phyloP scores from a whole-genome alignment of 495 filamentous ascomycete species.

The Neurospora hispaniola region DNA sequence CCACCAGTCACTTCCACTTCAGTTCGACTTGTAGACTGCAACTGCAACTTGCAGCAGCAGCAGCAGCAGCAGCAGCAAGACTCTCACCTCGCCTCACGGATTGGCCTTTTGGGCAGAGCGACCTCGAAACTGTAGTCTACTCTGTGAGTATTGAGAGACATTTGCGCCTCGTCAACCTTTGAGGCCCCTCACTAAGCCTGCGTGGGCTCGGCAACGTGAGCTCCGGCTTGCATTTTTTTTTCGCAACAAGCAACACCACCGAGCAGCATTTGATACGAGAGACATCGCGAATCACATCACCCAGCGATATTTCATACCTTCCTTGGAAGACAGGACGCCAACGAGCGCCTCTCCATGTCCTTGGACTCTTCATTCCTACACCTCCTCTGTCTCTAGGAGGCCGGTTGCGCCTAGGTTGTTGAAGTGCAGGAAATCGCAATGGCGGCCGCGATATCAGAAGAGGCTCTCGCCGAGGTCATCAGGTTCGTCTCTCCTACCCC shows the following conservation, averaged over 20 bases:
- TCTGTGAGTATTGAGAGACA: not conserved
- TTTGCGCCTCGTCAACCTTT: not conserved
- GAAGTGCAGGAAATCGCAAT: conserved; percentile 11
- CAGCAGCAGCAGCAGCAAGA: not conserved
- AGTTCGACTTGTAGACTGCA: not conserved
- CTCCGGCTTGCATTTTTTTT: not conserved
- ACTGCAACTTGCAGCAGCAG: not conserved
- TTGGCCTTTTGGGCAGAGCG: not conserved
- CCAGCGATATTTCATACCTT: not conserved
- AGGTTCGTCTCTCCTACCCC: conserved; percentile 16
- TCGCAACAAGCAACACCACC: not conserved
- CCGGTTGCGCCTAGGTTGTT: conserved; percentile 4
- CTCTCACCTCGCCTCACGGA: not conserved
- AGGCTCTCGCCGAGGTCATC: conserved; percentile 27
- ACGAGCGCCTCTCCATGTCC: not conserved
- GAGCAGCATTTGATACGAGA: not conserved
- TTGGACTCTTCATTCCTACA: not conserved
- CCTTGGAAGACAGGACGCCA: not conserved
- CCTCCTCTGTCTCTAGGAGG: conserved; percentile 2
- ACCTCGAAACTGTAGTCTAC: not conserved
- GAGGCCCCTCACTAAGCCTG: not conserved
- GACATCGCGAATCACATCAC: not conserved
- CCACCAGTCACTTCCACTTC: not conserved
- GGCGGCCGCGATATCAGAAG: conserved; percentile 13
- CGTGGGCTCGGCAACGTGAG: not conserved